Percentiles rank a stretch among this genome's conserved stretches.
These are phyloP conservation scores for Rubus parviflorus DNA, from an alignment of 306 rosid species.

Conservation along the genomic window DNA sequence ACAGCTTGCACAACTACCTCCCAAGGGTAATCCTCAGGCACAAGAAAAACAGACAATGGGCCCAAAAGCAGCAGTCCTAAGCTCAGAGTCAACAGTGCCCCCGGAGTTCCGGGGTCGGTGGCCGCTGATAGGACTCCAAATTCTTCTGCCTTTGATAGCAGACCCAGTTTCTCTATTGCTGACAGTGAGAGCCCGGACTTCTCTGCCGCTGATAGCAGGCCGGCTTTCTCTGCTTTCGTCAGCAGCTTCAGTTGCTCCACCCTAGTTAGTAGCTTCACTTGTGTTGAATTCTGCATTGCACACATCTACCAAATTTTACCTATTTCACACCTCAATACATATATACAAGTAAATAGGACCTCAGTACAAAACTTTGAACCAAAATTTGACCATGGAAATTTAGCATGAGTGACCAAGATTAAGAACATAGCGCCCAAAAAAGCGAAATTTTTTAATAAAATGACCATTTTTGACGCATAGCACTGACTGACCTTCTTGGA, in stretches of 20 bases:
- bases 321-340: neutral
- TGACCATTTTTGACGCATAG: neutral
- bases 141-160: constrained; percentile 92
- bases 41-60: constrained; percentile 66
- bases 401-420: neutral
- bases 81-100: constrained; percentile 58
- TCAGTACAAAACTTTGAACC: neutral
- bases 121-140: constrained; percentile 86
- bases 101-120: constrained; percentile 84
- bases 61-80: constrained; percentile 66
- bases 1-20: constrained; percentile 52
- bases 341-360: neutral
- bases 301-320: neutral
- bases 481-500: neutral
- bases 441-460: neutral
- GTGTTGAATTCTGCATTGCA: constrained; percentile 31
- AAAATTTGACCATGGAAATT: neutral
- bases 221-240: constrained; percentile 94
- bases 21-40: constrained; percentile 75
- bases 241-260: constrained; percentile 82
- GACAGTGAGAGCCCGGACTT: constrained; percentile 76
- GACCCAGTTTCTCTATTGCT: constrained; percentile 70
- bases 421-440: neutral
- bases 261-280: constrained; percentile 74
- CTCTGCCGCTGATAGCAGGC: constrained; percentile 87